Evolutionary conservation across 163 green algal genomes (phyloP), one percentile per base, ranked within the genome.

Genomic region (Chlamydomonas reinhardtii): DNA sequence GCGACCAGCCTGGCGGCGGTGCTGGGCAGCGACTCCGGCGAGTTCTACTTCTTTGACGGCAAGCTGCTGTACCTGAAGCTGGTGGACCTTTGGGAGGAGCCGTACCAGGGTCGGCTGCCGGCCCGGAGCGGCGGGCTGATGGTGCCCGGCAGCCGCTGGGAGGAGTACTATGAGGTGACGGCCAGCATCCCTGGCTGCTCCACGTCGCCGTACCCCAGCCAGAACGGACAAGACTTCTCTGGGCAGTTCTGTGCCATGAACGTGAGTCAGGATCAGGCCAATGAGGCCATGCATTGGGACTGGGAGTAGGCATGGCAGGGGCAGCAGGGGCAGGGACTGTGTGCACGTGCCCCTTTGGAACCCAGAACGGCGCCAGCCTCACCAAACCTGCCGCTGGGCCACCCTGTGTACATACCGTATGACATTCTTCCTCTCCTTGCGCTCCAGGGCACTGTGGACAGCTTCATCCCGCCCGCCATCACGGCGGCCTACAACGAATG

Each of bases 31-130:
- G 35, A 48, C 24, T 62, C 87, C 37, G 87, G 74, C 19, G 64
- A 83, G 4, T 37, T 34, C 48, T 93, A 89, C 79, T 91, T 66
- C 61, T 93, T 90, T 25, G 69, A 90, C 35, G 85, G 85, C n/a
- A 87, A 73, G 62, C 15, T 73, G 31, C 90, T 93, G n/a, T 93
- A 89, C 73, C 17, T 93, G 20, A 90, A 90, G 74, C n/a, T 93
- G n/a, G 65, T 64, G 8, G 72, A 77, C 29, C 24, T 27, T 29
- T 25, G 8, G 0, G 72, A 64, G 39, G 16, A 31, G 69, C 69
- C 69, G 69, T 56, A 56, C 35, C 69, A 74, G 69, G 69, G 69
- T 24, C 69, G 69, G 9, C 9, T 6, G 34, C 19, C 34, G 20
- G 35, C 54, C 19, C 29, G 5, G 4, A 37, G 31, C 12, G 71